These are phyloP conservation scores for Lotus japonicus DNA, from an alignment of 306 rosid genomes.

Conservation along the genomic window DNA sequence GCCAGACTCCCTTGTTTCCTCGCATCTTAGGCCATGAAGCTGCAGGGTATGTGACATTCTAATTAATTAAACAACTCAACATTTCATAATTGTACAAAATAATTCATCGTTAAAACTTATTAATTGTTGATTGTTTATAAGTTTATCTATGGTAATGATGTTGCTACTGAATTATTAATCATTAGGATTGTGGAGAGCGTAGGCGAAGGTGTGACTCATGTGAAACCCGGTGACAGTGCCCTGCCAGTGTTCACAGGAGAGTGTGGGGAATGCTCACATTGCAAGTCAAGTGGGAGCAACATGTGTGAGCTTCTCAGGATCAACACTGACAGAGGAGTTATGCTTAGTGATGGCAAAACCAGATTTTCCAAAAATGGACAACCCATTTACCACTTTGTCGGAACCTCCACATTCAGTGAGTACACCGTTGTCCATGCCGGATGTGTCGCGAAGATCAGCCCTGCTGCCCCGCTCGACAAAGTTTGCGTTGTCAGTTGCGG, in stretches of 20 bases:
- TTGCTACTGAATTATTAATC: not conserved
- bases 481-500: slow-evolving; percentile 68
- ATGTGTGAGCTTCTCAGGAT: slow-evolving; percentile 59
- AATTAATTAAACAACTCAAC: too few species aligned
- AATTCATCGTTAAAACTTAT: too few species aligned
- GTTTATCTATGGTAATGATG: not conserved
- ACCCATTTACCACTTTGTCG: slow-evolving; percentile 60
- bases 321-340: slow-evolving; percentile 54
- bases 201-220: too few species aligned
- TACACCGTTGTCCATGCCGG: slow-evolving; percentile 61
- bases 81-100: too few species aligned
- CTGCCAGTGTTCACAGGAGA: slow-evolving; percentile 70
- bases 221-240: slow-evolving; percentile 27
- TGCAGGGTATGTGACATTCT: slow-evolving; percentile 34
- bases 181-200: slow-evolving; percentile 47
- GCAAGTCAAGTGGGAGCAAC: slow-evolving; percentile 60
- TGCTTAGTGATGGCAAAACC: slow-evolving; percentile 44
- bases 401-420: slow-evolving; percentile 67
- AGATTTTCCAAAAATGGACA: slow-evolving; percentile 60
- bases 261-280: slow-evolving; percentile 50
- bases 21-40: slow-evolving; percentile 72
- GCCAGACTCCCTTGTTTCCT: slow-evolving; percentile 54
- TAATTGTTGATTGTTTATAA: too few species aligned
- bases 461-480: slow-evolving; percentile 65
- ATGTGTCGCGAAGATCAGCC: slow-evolving; percentile 58